Percentiles rank a stretch among this genome's conserved stretches.
These are phyloP conservation scores for Allomyces macrogynus DNA, from an alignment of 192 early-diverging fungal genomes.

Conservation along the genomic window DNA sequence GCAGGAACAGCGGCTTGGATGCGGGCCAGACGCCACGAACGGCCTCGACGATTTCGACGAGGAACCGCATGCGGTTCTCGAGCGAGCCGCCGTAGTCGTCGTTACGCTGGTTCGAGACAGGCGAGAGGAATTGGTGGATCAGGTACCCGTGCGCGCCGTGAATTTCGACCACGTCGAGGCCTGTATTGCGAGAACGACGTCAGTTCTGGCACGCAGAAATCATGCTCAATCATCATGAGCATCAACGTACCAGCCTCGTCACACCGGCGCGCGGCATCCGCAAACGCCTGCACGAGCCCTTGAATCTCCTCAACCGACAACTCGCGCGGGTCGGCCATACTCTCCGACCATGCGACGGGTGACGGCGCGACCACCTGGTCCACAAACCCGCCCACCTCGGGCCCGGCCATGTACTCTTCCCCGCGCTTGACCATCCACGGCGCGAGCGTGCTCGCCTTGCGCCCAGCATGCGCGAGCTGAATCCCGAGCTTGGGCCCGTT, in stretches of 20 bases:
- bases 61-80: conserved; percentile 64
- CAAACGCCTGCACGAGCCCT: conserved; percentile 38
- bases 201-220: too few species aligned
- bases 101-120: conserved; percentile 62
- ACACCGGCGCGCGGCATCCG: conserved; percentile 43
- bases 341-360: conserved; percentile 21
- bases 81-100: conserved; percentile 83
- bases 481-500: conserved; percentile 40
- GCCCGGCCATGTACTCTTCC: too few species aligned
- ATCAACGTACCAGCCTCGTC: conserved; percentile 22
- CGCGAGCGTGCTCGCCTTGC: conserved; percentile 36
- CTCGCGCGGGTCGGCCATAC: conserved; percentile 24
- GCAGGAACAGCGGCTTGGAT: conserved; percentile 65
- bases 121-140: conserved; percentile 55
- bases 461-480: conserved; percentile 68
- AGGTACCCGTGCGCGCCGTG: conserved; percentile 86
- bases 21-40: conserved; percentile 55
- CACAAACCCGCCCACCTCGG: conserved; percentile 42
- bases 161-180: conserved; percentile 78
- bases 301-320: conserved; percentile 49
- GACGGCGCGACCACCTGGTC: conserved; percentile 50
- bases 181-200: conserved; percentile 3
- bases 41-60: conserved; percentile 38
- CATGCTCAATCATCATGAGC: too few species aligned
- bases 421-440: conserved; percentile 3